Conservation (phyloP, 2,329 filamentous ascomycete genomes). For the Aspergillus fumigatus region DNA sequence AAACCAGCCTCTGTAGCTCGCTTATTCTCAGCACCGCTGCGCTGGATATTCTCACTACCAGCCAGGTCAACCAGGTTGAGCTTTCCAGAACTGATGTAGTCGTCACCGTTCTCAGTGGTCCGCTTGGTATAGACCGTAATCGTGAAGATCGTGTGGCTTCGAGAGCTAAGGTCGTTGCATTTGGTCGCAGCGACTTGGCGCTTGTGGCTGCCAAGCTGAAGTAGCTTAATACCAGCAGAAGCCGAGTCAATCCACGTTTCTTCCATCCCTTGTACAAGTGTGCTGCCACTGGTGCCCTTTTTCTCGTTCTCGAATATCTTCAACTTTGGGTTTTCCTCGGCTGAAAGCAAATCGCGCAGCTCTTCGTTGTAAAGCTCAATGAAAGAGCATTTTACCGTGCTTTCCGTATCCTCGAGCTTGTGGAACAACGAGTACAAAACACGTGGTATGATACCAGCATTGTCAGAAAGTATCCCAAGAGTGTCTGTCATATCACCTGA, state of each 20-base stretch:
- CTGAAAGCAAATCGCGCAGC: conserved; percentile 77
- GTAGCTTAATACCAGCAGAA: conserved; percentile 76
- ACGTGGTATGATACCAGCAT: conserved; percentile 90
- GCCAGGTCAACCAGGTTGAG: conserved; percentile 95
- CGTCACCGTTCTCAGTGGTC: conserved; percentile 75
- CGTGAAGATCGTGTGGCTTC: conserved; percentile 96
- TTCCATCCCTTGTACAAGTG: conserved; percentile 95
- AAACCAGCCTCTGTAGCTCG: conserved; percentile 90
- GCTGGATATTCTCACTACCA: conserved; percentile 95
- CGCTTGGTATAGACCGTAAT: conserved; percentile 88
- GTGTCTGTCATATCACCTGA: conserved; percentile 93
- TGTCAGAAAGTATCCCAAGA: conserved; percentile 79
- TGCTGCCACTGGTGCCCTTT: conserved; percentile 71
- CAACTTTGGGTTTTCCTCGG: conserved; percentile 77
- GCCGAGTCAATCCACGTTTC: conserved; percentile 88
- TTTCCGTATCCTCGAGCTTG: conserved; percentile 78
- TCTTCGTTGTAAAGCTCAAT: conserved; percentile 99
- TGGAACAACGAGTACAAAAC: conserved; percentile 82
- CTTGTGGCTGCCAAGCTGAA: conserved; percentile 85
- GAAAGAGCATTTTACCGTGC: conserved; percentile 93
- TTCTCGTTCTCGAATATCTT: conserved; percentile 91
- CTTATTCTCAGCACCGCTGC: conserved; percentile 97
- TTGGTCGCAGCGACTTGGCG: conserved; percentile 99
- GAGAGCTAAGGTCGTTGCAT: conserved; percentile 95
- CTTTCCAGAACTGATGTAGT: conserved; percentile 86